phyloP scores from a whole-genome alignment of 257 asterid genomes.

The Eustoma russellianum region DNA sequence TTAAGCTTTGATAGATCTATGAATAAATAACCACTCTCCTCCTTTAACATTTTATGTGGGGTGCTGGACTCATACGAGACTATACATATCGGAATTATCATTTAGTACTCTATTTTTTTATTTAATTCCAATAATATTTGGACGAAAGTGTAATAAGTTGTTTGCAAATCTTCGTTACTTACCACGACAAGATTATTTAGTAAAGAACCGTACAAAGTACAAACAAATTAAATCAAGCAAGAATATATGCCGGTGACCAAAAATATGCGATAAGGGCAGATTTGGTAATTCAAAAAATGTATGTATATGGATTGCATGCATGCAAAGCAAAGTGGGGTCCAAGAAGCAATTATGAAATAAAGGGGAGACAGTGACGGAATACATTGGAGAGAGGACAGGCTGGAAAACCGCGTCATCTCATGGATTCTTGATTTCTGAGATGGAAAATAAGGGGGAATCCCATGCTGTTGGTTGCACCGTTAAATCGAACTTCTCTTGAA shows the following conservation, averaged over 20 bases:
- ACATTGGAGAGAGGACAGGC: slow-evolving; percentile 20
- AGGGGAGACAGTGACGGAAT: slow-evolving; percentile 9
- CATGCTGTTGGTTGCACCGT: slow-evolving; percentile 17
- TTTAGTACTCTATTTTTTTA: background rate
- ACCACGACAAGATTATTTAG: background rate
- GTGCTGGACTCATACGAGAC: too few relatives aligned
- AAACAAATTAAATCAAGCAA: background rate
- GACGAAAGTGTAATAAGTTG: too few relatives aligned
- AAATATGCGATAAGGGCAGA: background rate
- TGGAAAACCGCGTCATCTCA: slow-evolving; percentile 22
- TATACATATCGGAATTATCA: too few relatives aligned
- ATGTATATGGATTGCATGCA: background rate
- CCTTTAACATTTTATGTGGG: too few relatives aligned
- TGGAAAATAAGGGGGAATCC: slow-evolving; percentile 2
- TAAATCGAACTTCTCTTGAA: background rate
- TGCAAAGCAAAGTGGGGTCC: slow-evolving; percentile 2
- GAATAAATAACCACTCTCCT: too few relatives aligned
- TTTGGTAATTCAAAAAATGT: background rate
- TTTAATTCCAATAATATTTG: background rate
- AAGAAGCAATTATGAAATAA: background rate
- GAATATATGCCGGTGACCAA: background rate
- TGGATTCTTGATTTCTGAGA: background rate
- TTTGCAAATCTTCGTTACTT: too few relatives aligned
- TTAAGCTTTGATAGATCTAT: too few relatives aligned
- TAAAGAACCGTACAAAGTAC: background rate